Base-by-base conservation (phyloP, 2,329 filamentous ascomycete genomes). In the Penicillium sp. region DNA sequence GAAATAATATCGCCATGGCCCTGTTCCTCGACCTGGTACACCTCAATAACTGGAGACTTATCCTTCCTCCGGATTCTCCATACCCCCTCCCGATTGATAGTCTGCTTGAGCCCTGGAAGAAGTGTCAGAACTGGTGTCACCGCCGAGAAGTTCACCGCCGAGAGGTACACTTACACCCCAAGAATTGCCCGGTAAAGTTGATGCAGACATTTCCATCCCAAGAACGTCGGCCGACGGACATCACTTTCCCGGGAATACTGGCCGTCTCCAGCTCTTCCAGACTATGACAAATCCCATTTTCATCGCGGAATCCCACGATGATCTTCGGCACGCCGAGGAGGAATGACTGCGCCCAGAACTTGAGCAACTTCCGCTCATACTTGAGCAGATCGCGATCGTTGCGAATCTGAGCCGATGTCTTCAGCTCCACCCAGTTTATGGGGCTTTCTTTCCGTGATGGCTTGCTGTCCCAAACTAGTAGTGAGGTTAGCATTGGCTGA, bases 281-380 rank as follows among this genome's bases (percentile, higher is more conserved):
- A 11, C 81, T 77, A 40, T 78, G 77, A 18, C 99, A 75, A 45
- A 88, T 80, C 7, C 93, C 92, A 47, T 84, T 65, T 48, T 79
- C 81, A 29, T 81, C 84, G 40, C 93, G 84, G 67, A 93, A 96
- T 0, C 93, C 93, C 27, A 99, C 87, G 38, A 96, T 83, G 57
- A 99, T 89, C 58, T 86, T 93, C 0, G 90, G 89, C 1, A 97
- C 91, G 34, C 92, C 92, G 2, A 99, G 83, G 2, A 99, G 77
- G 65, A 95, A 99, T 0, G 88, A 95, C 69, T 97, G 93, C 12
- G 92, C 89, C 93, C 93, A 99, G 72, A 92, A 95, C 64, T 95
- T 95, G 71, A 95, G 81, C 46, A 97, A 79, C 68, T 97, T 97
- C 41, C 88, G 82, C 70, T 96, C 88, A 66, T 92, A 95, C 55